Base-by-base conservation (phyloP, 1,284 basidiomycete species). In the Tremellales sp. region DNA sequence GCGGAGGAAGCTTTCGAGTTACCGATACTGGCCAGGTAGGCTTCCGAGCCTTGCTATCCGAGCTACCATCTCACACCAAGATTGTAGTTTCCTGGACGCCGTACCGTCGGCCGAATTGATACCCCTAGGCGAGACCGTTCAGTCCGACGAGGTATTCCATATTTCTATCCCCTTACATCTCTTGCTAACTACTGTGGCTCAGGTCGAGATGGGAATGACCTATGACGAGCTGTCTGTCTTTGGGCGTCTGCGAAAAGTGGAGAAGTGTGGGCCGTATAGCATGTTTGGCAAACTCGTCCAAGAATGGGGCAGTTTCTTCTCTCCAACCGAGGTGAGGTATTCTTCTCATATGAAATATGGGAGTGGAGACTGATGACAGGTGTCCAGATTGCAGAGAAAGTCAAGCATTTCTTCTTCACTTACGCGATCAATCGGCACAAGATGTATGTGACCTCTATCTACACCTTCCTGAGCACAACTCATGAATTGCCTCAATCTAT, bases 201-300 rank as follows among this genome's bases (percentile, higher is more conserved):
- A n/a, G n/a, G 89, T 83, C 9, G 94, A 97, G 64, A 94, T 95
- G 91, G 95, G 94, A 19, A 97, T 98, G 93, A 97, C 94, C 1
- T 98, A 98, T 70, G 89, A 98, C 62, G 94, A 98, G 65, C 79
- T 99, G 14, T 91, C 87, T 6, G 81, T 91, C 22, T 95, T 93
- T 62, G 95, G 94, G 25, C 78, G 92, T 27, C 78, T 99, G 31
- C 82, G 95, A 48, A 98, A 99, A 74, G 83, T 95, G 26, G 89
- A 93, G 62, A 97, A 97, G 74, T 93, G 90, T 61, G 95, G 95
- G 1, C 94, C 95, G 1, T 97, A 92, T 73, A 86, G 86, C 75
- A 97, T 87, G 79, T 99, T 94, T 68, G 89, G 86, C 38, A 97
- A 95, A 73, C 78, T 98, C 37, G 78, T 92, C 2, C 85, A 89